Percentiles rank a stretch among this genome's conserved stretches.
phyloP scores from a whole-genome alignment of 495 filamentous ascomycete species.

The Collariella sp. region DNA sequence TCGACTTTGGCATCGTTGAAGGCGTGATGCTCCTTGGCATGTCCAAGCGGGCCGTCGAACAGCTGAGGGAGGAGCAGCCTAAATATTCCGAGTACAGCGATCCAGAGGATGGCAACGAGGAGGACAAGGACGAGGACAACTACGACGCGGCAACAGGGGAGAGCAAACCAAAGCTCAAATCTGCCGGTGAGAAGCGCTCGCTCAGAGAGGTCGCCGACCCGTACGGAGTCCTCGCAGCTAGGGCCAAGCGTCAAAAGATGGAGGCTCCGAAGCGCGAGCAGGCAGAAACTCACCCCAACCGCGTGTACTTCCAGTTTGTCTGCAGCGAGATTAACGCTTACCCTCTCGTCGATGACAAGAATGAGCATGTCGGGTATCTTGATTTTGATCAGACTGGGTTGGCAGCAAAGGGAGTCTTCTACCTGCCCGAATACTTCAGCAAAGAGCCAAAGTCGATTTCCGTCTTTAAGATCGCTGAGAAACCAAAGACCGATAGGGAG shows the following conservation, averaged over 20 bases:
- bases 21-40: slow-evolving; percentile 13
- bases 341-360: neutral
- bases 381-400: slow-evolving; percentile 13
- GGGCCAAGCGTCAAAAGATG: slow-evolving; percentile 7
- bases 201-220: neutral
- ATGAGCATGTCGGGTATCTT: slow-evolving; percentile 13
- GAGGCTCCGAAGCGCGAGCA: neutral
- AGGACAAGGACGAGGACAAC: no score
- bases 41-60: slow-evolving; percentile 3
- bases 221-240: slow-evolving; percentile 7
- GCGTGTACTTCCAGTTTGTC: slow-evolving; percentile 16
- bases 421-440: no score
- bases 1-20: slow-evolving; percentile 7
- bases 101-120: neutral
- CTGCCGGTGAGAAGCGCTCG: neutral
- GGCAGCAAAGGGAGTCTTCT: slow-evolving; percentile 2
- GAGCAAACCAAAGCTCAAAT: no score
- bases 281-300: neutral
- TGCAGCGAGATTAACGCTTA: neutral
- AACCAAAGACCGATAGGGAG: neutral
- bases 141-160: no score
- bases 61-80: slow-evolving; percentile 9
- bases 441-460: neutral
- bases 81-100: neutral
- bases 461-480: neutral